Base-by-base conservation (phyloP, 768 basidiomycete species). In the Cantharellus cinnabarinus region DNA sequence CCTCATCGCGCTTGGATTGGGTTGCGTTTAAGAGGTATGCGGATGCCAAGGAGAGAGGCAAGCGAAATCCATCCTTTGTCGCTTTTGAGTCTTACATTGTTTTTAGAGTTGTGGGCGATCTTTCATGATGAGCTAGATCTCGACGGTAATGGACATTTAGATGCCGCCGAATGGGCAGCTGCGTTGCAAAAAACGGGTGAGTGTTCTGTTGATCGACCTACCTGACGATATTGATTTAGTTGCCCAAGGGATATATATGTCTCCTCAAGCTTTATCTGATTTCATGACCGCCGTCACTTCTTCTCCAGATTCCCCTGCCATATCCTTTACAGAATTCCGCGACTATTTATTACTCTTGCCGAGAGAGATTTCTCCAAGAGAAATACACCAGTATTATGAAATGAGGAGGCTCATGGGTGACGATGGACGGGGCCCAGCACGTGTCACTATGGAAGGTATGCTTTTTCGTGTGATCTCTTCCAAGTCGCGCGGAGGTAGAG, bases 121-220 rank as follows among this genome's bases (percentile, higher is more conserved):
- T 95, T 95, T 70, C 87, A 88, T 63, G 76, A 89, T 66, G 85
- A 91, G 65, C 77, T 95, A 55, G 93, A 94, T 71, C 73, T 89
- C 62, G 89, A 95, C 66, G 78, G 85, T 37, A 88, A 95, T 70
- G 90, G 89, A 4, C 79, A 77, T 59, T 69, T 95, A 39, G 89
- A 91, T 65, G 72, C 77, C 4, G 69, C 71, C 14, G 84, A 85
- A 65, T 71, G 85, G 60, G 67, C 72, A 42, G 63, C 73, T n/a
- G 82, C 83, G 2, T 71, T 94, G 51, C 70, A 72, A 57, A 80
- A 82, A 68, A 82, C 86, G 66, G 87, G 89, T 87, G 63, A 62
- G 71, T 41, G 55, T 58, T 66, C 56, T 39, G 7, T 3, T 59
- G 37, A 39, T 14, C 50, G 3, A 35, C 7, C 42, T 38, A 20